Conservation (phyloP, 768 basidiomycete genomes). For the Mycena galopus region DNA sequence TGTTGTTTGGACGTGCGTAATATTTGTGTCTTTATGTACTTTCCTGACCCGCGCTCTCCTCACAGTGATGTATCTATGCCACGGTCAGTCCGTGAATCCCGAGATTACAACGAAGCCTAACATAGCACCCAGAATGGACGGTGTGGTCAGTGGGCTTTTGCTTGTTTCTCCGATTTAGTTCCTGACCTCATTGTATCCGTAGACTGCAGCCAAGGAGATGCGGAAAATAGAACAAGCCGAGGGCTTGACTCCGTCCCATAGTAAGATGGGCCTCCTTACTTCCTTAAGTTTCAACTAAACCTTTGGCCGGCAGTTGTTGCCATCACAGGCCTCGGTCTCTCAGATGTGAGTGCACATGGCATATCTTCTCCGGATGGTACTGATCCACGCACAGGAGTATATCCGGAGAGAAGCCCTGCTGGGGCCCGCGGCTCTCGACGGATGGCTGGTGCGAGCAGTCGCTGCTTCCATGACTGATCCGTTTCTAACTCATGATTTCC, state of each 20-base stretch:
- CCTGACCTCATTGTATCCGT: background rate
- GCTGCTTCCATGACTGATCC: background rate
- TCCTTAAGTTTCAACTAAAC: background rate
- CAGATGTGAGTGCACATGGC: constrained; percentile 14
- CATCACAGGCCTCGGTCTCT: constrained; percentile 30
- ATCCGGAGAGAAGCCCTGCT: constrained; percentile 25
- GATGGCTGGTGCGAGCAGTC: constrained; percentile 25
- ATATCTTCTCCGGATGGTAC: background rate
- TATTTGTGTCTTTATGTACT: background rate
- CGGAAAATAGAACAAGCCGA: constrained; percentile 20
- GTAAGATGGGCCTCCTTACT: background rate
- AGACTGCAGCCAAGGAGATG: constrained; percentile 34
- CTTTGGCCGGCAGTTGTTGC: constrained; percentile 17
- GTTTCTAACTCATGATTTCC: background rate
- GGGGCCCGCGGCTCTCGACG: constrained; percentile 29
- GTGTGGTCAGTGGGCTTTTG: constrained; percentile 14
- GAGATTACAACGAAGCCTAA: background rate
- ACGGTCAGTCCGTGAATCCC: constrained; percentile 11
- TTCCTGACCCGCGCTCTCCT: background rate
- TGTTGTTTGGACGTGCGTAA: constrained; percentile 32
- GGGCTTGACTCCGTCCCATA: constrained; percentile 23
- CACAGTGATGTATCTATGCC: constrained; percentile 32
- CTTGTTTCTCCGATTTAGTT: background rate
- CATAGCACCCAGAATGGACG: constrained; percentile 23
- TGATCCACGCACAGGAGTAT: constrained; percentile 16